Base-by-base conservation (phyloP, 2,329 filamentous ascomycete species). In the Talaromyces sp. region DNA sequence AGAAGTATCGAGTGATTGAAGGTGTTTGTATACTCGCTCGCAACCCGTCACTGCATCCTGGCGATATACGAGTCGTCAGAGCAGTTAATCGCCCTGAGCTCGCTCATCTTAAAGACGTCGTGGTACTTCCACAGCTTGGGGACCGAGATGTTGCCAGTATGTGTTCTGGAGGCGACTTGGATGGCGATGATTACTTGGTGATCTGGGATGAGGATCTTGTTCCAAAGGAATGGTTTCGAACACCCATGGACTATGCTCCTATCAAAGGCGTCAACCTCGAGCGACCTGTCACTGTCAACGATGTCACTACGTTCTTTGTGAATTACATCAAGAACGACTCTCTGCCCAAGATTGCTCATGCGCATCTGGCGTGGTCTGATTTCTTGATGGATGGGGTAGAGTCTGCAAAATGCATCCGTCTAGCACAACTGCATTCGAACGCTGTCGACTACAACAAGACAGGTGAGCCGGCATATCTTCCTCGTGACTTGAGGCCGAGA, bases 381-480 rank as follows among this genome's bases (percentile, higher is more conserved):
- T 75, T 70, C 9, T 79, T 85, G 3, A 71, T 77, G 0, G 73
- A 82, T 1, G 91, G 93, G 0, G 88, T 94, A 0, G 89, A 87
- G 69, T 83, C 89, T 68, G 70, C 80, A 0, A 87, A 85, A 65
- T 98, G 93, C 85, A 78, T 95, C 0, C 80, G 87, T 60, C 82
- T 98, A 4, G 93, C 94, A 2, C 81, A 85, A 9, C 80, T 98
- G 2, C 95, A 99, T 75, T 98, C 95, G 0, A 87, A 89, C 70
- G 94, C 95, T 0, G 95, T 99, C 0, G 95, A 99, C 75, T 99
- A 95, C 73, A 89, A 91, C 52, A 99, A 99, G 79, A 94, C 92
- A 1, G 95, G 95, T 0, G 84, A 89, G 10, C 86, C 90, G 0
- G 94, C 93, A 0, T 79, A 84, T 22, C 90, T 96, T 81, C 81